A percentile compares a stretch with the other conserved stretches of the same genome.
phyloP scores from a whole-genome alignment of 805 yeast genomes.

The Metschnikowia peoriensis region DNA sequence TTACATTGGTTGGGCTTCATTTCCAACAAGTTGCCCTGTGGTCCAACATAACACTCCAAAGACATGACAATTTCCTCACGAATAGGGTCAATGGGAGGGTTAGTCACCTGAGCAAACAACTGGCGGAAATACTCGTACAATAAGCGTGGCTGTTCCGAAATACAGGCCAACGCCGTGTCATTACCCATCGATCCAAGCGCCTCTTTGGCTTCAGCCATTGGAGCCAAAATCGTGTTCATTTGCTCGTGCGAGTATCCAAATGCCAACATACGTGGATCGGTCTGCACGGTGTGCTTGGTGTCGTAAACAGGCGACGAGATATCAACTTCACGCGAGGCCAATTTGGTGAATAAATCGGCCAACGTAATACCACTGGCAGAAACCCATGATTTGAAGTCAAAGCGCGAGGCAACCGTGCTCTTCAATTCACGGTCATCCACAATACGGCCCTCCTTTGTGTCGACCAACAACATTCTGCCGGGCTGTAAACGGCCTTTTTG shows the following conservation, averaged over 20 bases:
- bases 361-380: conserved; percentile 81
- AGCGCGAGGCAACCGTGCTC: conserved; percentile 69
- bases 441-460: conserved; percentile 86
- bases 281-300: conserved; percentile 49
- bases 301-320: conserved; percentile 18
- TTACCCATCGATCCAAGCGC: conserved; percentile 99
- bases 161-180: conserved; percentile 92
- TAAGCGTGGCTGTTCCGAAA: conserved; percentile 87
- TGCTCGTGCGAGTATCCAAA: conserved; percentile 96
- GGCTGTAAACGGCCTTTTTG: conserved; percentile 95
- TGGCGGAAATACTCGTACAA: conserved; percentile 93
- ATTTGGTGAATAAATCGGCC: conserved; percentile 68
- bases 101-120: conserved; percentile 96
- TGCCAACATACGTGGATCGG: conserved; percentile 80
- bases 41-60: conserved; percentile 93
- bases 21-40: conserved; percentile 95
- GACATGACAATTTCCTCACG: conserved; percentile 97
- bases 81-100: conserved; percentile 98
- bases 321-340: conserved; percentile 39
- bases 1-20: conserved; percentile 92
- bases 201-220: conserved; percentile 96
- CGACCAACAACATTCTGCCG: conserved; percentile 93
- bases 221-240: conserved; percentile 74
- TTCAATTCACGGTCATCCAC: conserved; percentile 93
- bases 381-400: conserved; percentile 93